Base-by-base conservation (phyloP, 208 protist species). In the Trichomonas gallinae region DNA sequence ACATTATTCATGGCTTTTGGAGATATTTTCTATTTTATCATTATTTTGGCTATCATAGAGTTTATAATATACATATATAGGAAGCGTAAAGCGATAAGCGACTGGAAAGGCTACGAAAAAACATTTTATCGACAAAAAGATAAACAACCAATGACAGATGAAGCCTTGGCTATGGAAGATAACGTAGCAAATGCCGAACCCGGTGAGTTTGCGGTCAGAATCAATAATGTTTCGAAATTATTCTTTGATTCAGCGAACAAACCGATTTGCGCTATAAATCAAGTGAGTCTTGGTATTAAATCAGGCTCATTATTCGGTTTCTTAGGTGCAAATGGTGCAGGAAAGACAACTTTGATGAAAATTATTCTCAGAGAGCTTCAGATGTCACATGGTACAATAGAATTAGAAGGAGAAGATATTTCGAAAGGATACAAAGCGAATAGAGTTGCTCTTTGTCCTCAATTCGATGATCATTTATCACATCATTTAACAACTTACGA, bases 341-440 rank as follows among this genome's bases (percentile, higher is more conserved):
- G 97, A n/a, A 97, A 97, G 31, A 96, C 96, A 36, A 97, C 97
- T 42, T 85, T 97, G 51, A 82, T 97, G 21, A 97, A 97, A 96
- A 91, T 97, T 36, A 63, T 97, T 38, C 89, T 96, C 0, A 58
- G 96, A 96, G 31, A 34, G 40, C 26, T 97, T 3, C 51, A 40
- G 38, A 11, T 38, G 4, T 93, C 96, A n/a, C 23, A 83, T 49
- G 97, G 97, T 13, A 44, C 23, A 0, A 72, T 96, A 45, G 44
- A 96, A 81, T 31, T 96, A 0, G 23, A 72, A 15, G 89, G 89
- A 8, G 13, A 6, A 15, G 36, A 72, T 26, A 96, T 96, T 13
- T 21, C 2, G 3, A 34, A 81, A 13, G 23, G 21, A 10, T 72
- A 58, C 13, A 40, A 89, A 44, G 17, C 34, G 31, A 42, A 34